A percentile compares a stretch with the other conserved stretches of the same genome.
phyloP scores from a whole-genome alignment of 2,329 filamentous ascomycete genomes.

The Trichoderma atroviride region DNA sequence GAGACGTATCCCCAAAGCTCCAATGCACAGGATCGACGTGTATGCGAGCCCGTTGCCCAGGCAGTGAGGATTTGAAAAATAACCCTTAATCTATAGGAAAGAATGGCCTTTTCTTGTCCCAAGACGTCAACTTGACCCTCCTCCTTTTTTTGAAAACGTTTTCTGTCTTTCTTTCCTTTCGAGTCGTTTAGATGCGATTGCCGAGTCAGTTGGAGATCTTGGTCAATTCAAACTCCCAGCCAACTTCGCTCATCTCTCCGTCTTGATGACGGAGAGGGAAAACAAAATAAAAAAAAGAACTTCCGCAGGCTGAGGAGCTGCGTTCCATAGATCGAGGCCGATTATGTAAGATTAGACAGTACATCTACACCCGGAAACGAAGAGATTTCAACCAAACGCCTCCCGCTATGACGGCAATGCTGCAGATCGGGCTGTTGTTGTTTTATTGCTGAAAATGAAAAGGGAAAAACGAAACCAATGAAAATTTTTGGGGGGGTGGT shows the following conservation, averaged over 20 bases:
- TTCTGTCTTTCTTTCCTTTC: conserved; percentile 38
- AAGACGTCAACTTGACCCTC: not conserved
- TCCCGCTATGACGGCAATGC: conserved; percentile 55
- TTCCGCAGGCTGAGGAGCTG: conserved; percentile 15
- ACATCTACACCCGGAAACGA: conserved; percentile 55
- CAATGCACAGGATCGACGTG: not conserved
- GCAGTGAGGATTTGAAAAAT: conserved; percentile 8
- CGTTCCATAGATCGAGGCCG: conserved; percentile 29
- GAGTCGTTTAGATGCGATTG: conserved; percentile 40
- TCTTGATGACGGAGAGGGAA: conserved; percentile 15
- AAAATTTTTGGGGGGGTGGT: conserved; percentile 31
- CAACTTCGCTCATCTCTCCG: conserved; percentile 24
- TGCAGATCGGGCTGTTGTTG: conserved; percentile 43
- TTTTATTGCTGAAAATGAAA: conserved; percentile 39
- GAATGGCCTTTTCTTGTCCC: conserved; percentile 33
- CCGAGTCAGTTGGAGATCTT: conserved; percentile 34
- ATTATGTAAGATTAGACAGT: conserved; percentile 57
- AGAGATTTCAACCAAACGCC: conserved; percentile 54
- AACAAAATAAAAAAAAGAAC: not conserved
- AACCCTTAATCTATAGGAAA: conserved; percentile 30
- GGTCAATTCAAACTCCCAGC: conserved; percentile 23
- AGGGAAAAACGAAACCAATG: conserved; percentile 31
- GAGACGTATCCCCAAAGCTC: conserved; percentile 8
- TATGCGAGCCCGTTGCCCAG: not conserved
- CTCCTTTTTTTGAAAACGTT: conserved; percentile 28